Percentiles rank a stretch among this genome's conserved stretches.
Evolutionary conservation across 164 flowering plant genomes (phyloP).

Genomic region (Chloranthus sessilifolius): DNA sequence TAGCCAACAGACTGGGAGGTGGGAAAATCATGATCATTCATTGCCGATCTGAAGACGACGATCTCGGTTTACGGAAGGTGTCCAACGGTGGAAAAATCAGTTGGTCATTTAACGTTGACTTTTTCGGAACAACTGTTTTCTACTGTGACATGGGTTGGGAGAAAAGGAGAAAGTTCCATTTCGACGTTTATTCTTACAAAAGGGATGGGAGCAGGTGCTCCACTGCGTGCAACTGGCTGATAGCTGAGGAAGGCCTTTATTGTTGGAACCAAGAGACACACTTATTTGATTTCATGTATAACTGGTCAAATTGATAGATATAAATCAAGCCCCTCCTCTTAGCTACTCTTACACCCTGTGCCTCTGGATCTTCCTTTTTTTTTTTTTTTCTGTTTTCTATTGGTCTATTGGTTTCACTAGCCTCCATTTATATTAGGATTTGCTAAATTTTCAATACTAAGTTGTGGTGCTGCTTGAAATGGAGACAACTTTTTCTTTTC

Average conservation of each 20-base stretch:
- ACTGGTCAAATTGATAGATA: slow-evolving; percentile 15
- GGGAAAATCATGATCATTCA: slow-evolving; percentile 15
- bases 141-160: slow-evolving; percentile 27
- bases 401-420: too few species aligned
- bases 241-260: slow-evolving; percentile 29
- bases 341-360: too few species aligned
- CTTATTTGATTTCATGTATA: slow-evolving; percentile 27
- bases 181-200: slow-evolving; percentile 17
- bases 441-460: too few species aligned
- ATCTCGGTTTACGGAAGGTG: slow-evolving; percentile 15
- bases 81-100: background rate
- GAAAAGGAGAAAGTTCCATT: background rate
- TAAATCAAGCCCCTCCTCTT: too few species aligned
- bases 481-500: too few species aligned
- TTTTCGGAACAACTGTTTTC: slow-evolving; percentile 23
- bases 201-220: slow-evolving; percentile 33
- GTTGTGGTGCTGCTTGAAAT: too few species aligned
- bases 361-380: too few species aligned
- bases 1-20: slow-evolving; percentile 11
- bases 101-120: slow-evolving; percentile 19
- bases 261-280: slow-evolving; percentile 20
- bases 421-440: too few species aligned
- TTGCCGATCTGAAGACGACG: slow-evolving; percentile 25
- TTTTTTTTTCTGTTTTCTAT: too few species aligned
- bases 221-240: slow-evolving; percentile 26